Evolutionary conservation across 2,329 filamentous ascomycete species (phyloP).

Genomic region (Cladosporium sp.): DNA sequence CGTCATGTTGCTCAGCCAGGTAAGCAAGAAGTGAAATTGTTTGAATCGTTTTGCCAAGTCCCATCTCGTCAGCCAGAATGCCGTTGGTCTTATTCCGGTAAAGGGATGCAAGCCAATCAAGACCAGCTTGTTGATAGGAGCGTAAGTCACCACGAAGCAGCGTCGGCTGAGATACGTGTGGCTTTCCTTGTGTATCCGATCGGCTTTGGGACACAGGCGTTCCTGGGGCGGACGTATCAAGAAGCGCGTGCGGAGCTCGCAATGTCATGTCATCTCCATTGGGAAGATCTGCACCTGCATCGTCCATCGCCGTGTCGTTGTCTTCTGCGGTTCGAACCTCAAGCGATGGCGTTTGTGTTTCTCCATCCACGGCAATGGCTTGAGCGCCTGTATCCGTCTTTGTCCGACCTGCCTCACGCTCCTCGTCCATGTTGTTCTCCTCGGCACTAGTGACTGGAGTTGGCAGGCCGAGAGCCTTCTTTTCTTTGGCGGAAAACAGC

Average conservation of each 20-base stretch:
- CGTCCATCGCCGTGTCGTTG: not conserved
- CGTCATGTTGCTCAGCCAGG: constrained; percentile 79
- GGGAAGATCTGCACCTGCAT: constrained; percentile 19
- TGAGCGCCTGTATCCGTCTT: not conserved
- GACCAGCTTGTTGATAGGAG: constrained; percentile 94
- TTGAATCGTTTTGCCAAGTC: constrained; percentile 95
- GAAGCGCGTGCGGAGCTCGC: not conserved
- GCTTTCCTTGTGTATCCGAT: constrained; percentile 15
- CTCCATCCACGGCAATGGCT: not conserved
- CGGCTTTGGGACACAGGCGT: constrained; percentile 11
- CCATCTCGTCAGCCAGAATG: constrained; percentile 97
- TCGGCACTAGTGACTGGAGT: constrained; percentile 32
- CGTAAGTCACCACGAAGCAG: constrained; percentile 80
- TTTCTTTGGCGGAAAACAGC: constrained; percentile 8
- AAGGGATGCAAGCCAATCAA: constrained; percentile 93
- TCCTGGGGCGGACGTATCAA: not conserved
- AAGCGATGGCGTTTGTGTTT: not conserved
- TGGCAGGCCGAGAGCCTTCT: constrained; percentile 18
- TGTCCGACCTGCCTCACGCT: constrained; percentile 1
- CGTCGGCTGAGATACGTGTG: constrained; percentile 54
- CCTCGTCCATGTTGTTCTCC: constrained; percentile 13
- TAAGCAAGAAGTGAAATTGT: constrained; percentile 93
- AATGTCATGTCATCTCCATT: constrained; percentile 18
- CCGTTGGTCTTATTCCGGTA: constrained; percentile 93
- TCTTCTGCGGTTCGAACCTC: not conserved